phyloP scores from a whole-genome alignment of 148 eudicot species.

The Dysphania ambrosioides region DNA sequence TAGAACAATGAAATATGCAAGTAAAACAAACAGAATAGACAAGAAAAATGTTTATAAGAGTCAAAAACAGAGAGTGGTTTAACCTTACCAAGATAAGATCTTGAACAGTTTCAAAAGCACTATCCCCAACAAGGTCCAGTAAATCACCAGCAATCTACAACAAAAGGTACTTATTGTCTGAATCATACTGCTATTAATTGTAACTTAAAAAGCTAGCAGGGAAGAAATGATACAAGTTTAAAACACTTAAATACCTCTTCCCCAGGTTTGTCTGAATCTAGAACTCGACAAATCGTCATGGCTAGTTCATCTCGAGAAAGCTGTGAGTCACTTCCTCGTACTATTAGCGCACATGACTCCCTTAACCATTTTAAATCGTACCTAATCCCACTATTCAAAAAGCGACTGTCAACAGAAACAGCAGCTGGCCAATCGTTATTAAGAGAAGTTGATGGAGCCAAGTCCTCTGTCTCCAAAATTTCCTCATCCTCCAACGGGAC shows the following conservation, averaged over 20 bases:
- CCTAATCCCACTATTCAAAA: constrained; percentile 32
- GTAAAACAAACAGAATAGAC: background rate
- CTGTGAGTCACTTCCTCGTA: constrained; percentile 65
- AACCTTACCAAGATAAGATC: constrained; percentile 71
- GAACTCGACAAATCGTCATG: constrained; percentile 82
- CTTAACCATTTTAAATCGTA: constrained; percentile 87
- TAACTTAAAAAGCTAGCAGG: constrained; percentile 2
- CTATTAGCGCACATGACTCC: constrained; percentile 65
- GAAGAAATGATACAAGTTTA: background rate
- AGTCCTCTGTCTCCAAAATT: constrained; percentile 34
- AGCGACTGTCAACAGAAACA: constrained; percentile 25
- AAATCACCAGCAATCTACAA: constrained; percentile 90
- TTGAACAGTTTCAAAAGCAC: constrained; percentile 87
- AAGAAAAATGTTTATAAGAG: background rate
- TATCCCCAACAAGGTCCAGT: constrained; percentile 92
- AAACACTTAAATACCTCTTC: constrained; percentile 61
- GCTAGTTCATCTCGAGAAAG: constrained; percentile 93
- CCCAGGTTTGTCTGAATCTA: constrained; percentile 89
- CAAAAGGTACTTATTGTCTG: constrained; percentile 9
- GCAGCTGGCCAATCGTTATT: constrained; percentile 44
- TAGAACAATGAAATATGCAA: background rate
- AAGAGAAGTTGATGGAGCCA: constrained; percentile 43
- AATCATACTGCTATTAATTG: background rate
- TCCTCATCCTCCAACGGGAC: constrained; percentile 59
- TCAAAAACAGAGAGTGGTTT: background rate